phyloP scores from a whole-genome alignment of 2,329 filamentous ascomycete genomes.

The Hypoxylon sp. region DNA sequence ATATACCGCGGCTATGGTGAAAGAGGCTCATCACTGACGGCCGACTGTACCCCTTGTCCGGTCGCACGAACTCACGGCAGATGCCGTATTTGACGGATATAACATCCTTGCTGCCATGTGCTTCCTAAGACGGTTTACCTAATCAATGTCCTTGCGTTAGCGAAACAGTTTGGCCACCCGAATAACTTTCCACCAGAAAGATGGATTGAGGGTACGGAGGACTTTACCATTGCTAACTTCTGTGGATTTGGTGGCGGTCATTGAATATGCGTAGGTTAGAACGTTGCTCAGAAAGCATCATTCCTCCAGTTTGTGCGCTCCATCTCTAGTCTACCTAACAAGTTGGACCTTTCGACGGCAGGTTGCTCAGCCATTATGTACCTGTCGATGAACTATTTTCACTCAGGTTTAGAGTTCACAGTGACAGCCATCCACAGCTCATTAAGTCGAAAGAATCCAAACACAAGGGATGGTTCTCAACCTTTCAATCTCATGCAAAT shows the following conservation, averaged over 20 bases:
- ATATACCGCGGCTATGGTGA: not conserved
- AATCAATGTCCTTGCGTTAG: not conserved
- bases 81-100: not conserved
- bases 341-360: not conserved
- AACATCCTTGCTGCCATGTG: not conserved
- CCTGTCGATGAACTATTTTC: not conserved
- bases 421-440: not conserved
- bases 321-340: not conserved
- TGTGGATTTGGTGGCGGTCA: not conserved
- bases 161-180: not conserved
- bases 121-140: not conserved
- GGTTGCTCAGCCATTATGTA: not conserved
- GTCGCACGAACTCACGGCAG: not conserved
- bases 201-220: not conserved
- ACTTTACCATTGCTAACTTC: not conserved
- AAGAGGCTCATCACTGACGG: not conserved
- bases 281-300: not conserved
- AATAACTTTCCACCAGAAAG: not conserved
- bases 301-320: not conserved
- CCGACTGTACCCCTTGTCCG: not conserved
- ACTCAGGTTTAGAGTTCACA: not conserved
- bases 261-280: not conserved
- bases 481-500: not conserved
- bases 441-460: not conserved
- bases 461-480: not conserved